phyloP scores from a whole-genome alignment of 2,329 filamentous ascomycete species.

The Clonostachys solani region DNA sequence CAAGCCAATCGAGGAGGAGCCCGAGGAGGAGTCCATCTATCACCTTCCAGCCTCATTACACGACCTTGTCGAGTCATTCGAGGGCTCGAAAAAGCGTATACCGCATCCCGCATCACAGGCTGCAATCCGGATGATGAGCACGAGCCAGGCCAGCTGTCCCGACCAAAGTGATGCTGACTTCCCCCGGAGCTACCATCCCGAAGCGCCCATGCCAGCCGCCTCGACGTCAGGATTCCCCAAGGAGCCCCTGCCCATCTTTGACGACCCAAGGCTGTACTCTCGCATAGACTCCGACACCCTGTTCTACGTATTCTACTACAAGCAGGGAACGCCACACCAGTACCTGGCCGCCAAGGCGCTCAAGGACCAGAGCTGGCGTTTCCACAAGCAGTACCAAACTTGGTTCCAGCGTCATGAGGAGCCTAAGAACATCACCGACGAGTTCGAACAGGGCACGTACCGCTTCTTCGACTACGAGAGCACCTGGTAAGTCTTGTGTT shows the following conservation, averaged over 20 bases:
- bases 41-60: constrained; percentile 85
- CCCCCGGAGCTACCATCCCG: constrained; percentile 79
- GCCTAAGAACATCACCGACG: constrained; percentile 96
- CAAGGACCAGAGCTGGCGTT: constrained; percentile 97
- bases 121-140: constrained; percentile 69
- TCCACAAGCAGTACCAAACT: constrained; percentile 99
- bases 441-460: constrained; percentile 98
- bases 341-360: constrained; percentile 94
- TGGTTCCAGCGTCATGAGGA: constrained; percentile 99
- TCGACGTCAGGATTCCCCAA: constrained; percentile 84
- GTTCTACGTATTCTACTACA: constrained; percentile 99
- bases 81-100: constrained; percentile 71
- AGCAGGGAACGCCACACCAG: constrained; percentile 92
- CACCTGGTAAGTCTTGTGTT: constrained; percentile 72
- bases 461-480: constrained; percentile 99
- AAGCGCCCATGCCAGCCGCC: constrained; percentile 67
- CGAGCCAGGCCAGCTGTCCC: constrained; percentile 70
- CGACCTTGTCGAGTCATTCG: constrained; percentile 88
- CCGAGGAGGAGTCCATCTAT: constrained; percentile 78
- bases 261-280: constrained; percentile 82
- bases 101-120: constrained; percentile 57
- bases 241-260: constrained; percentile 86
- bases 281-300: constrained; percentile 93
- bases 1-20: constrained; percentile 34
- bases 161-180: constrained; percentile 77